Evolutionary conservation across 2,329 filamentous ascomycete species (phyloP).

Genomic region (Pestalotiopsis sp.): DNA sequence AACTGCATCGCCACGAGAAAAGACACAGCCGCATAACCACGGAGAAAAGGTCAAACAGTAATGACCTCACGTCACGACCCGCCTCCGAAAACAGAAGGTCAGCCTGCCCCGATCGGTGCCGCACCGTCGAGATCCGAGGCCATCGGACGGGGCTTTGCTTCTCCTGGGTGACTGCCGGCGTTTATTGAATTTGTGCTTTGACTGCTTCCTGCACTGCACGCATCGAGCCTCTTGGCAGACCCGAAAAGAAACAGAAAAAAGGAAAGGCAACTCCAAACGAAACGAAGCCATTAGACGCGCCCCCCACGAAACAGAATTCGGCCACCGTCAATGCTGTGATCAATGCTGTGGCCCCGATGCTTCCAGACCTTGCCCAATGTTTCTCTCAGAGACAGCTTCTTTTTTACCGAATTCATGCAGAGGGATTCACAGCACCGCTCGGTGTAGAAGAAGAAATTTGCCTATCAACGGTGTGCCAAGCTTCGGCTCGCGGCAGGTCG

Average conservation of each 20-base stretch:
- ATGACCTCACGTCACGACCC: not conserved
- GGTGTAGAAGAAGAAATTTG: no score
- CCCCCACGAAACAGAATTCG: not conserved
- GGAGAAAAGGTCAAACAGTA: not conserved
- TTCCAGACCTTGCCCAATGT: not conserved
- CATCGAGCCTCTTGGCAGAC: not conserved
- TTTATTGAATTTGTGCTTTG: no score
- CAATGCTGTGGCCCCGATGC: not conserved
- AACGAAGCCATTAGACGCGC: not conserved
- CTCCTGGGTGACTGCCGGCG: no score
- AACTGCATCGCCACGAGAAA: not conserved
- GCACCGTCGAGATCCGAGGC: not conserved
- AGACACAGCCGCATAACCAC: not conserved
- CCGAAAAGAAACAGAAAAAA: not conserved
- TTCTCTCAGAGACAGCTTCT: not conserved
- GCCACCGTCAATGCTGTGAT: not conserved
- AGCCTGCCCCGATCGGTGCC: not conserved
- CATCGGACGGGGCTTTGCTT: not conserved
- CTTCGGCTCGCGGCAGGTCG: not conserved
- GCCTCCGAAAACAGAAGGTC: slow-evolving; percentile 3
- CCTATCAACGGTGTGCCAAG: not conserved
- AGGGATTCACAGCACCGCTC: not conserved
- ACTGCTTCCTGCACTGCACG: not conserved
- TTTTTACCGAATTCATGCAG: not conserved
- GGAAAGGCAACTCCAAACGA: not conserved